Evolutionary conservation across 495 filamentous ascomycete genomes (phyloP).

Genomic region (Aspergillus hancockii): DNA sequence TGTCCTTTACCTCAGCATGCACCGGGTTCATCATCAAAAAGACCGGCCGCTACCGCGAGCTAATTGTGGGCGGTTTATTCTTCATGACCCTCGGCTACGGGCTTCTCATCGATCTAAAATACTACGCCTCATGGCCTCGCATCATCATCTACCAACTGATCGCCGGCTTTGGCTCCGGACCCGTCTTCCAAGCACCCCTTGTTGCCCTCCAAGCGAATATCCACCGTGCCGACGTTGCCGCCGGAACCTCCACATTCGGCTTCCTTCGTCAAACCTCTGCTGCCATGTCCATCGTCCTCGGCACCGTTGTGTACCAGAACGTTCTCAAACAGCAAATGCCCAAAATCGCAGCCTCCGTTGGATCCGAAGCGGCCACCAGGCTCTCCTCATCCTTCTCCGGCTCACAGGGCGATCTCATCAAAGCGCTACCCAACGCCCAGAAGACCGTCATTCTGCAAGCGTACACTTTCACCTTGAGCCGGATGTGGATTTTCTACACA

Average conservation of each 20-base stretch:
- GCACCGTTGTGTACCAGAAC: slow-evolving; percentile 60
- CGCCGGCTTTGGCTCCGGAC: slow-evolving; percentile 55
- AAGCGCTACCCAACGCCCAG: slow-evolving; percentile 46
- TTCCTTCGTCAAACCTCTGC: slow-evolving; percentile 54
- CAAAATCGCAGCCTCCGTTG: slow-evolving; percentile 37
- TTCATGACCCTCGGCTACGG: slow-evolving; percentile 58
- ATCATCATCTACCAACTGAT: slow-evolving; percentile 58
- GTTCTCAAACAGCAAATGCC: slow-evolving; percentile 45
- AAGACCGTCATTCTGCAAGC: slow-evolving; percentile 50
- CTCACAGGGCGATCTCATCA: slow-evolving; percentile 57
- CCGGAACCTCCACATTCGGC: slow-evolving; percentile 52
- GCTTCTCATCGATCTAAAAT: slow-evolving; percentile 50
- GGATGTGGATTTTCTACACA: slow-evolving; percentile 70
- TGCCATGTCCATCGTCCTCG: slow-evolving; percentile 55
- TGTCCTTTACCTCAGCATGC: slow-evolving; percentile 64
- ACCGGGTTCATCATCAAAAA: slow-evolving; percentile 74
- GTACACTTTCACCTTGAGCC: slow-evolving; percentile 57
- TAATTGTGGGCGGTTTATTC: slow-evolving; percentile 51
- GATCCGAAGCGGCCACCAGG: slow-evolving; percentile 28
- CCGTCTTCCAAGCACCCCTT: slow-evolving; percentile 59
- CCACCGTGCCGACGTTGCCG: slow-evolving; percentile 51
- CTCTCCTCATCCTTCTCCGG: slow-evolving; percentile 55
- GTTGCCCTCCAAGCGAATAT: slow-evolving; percentile 59
- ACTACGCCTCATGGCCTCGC: slow-evolving; percentile 48
- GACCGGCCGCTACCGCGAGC: slow-evolving; percentile 55